Base-by-base conservation (phyloP, 306 rosid genomes). In the Corylus americana region DNA sequence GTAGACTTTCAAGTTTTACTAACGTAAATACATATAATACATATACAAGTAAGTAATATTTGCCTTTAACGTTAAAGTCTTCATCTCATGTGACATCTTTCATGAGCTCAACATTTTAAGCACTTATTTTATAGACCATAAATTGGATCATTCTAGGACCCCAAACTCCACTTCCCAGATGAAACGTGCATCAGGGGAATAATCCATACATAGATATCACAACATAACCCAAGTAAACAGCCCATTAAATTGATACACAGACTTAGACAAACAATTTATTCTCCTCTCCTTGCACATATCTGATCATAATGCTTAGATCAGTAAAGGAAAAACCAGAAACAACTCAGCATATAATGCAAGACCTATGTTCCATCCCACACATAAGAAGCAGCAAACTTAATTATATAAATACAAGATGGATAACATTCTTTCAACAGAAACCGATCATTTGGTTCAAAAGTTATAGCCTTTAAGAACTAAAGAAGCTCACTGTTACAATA, bases 331-430 rank as follows among this genome's bases (percentile, higher is more conserved):
- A 73, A 39, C 55, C 78, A 51, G 71, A 55, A 61, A 71, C 63
- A 0, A 55, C 57, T 73, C 48, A 79, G 81, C 59, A 71, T 59
- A 78, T 62, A 77, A 63, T 61, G 73, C 13, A 37, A 62, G 63
- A 72, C 73, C 53, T 55, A 79, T 71, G 78, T 79, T 58, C 76
- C 77, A 62, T 35, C 73, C 77, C 70, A 73, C 35, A 61, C 73
- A 79, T 50, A 73, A 20, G 54, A 66, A 64, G 78, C 74, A 74
- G 55, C 66, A n/a, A 73, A 74, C 57, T 74, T 55, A 66, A 9
- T 29, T 49, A 55, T 39, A 63, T 1, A 47, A 25, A 39, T 39
- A 48, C 48, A 77, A 59, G 78, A n/a, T 29, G 29, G 61, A 14
- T 70, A 22, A 55, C 81, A 27, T 45, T 73, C 74, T 76, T 37